Conservation (phyloP, 1,284 basidiomycete species). For the Puccinia horiana region DNA sequence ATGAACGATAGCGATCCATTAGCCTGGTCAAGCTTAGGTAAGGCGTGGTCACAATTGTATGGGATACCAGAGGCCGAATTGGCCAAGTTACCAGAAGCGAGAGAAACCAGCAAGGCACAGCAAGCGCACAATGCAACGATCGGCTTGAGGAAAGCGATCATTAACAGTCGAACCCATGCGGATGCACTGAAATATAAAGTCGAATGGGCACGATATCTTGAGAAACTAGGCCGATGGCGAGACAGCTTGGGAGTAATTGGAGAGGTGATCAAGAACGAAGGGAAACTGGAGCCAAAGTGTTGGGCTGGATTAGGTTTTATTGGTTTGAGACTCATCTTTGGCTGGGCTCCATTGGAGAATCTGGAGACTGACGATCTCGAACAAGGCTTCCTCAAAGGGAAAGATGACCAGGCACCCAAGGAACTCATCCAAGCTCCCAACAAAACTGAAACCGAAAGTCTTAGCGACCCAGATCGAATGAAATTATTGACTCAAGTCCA, state of each 20-base stretch:
- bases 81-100: background rate
- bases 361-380: conserved; percentile 30
- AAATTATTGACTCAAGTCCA: conserved; percentile 35
- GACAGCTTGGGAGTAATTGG: conserved; percentile 40
- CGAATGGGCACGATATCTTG: conserved; percentile 46
- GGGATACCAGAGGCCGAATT: conserved; percentile 31
- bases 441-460: background rate
- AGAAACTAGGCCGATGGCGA: conserved; percentile 33
- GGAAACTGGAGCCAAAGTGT: background rate
- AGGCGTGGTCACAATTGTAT: conserved; percentile 34
- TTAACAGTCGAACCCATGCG: conserved; percentile 28
- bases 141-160: conserved; percentile 32
- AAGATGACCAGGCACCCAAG: background rate
- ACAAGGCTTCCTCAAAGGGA: conserved; percentile 14
- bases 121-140: conserved; percentile 46
- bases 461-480: conserved; percentile 16
- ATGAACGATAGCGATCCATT: conserved; percentile 33
- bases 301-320: conserved; percentile 36
- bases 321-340: conserved; percentile 24
- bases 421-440: background rate
- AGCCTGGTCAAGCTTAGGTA: conserved; percentile 40
- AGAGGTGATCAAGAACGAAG: conserved; percentile 37
- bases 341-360: conserved; percentile 12
- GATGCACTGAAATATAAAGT: conserved; percentile 29
- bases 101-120: conserved; percentile 15